Conservation (phyloP, 2,329 filamentous ascomycete genomes). For the Botrytis fabae region DNA sequence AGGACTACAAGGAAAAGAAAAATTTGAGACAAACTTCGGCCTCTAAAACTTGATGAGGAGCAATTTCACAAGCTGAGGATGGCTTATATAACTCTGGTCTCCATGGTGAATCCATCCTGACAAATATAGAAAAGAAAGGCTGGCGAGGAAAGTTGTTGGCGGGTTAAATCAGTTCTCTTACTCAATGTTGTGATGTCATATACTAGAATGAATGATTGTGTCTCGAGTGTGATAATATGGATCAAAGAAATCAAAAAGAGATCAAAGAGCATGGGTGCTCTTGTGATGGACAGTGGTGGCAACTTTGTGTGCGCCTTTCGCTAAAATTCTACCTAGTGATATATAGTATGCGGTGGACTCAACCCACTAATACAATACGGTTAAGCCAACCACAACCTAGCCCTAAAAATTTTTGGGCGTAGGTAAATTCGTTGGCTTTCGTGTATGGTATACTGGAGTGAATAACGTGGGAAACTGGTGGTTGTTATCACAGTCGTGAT, state of each 20-base stretch:
- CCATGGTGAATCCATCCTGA: slow-evolving; percentile 32
- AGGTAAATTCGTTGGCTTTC: neutral
- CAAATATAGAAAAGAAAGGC: neutral
- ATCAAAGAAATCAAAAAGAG: neutral
- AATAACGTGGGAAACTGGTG: neutral
- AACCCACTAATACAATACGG: neutral
- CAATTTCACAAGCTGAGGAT: slow-evolving; percentile 35
- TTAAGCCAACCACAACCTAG: slow-evolving; percentile 7
- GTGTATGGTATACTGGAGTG: neutral
- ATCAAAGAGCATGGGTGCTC: neutral
- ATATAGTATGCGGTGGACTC: neutral
- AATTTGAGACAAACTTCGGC: slow-evolving; percentile 30
- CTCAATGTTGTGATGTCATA: neutral
- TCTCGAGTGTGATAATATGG: neutral
- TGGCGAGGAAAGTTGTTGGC: neutral
- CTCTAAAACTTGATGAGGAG: slow-evolving; percentile 28
- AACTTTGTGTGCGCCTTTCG: neutral
- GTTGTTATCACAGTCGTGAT: neutral
- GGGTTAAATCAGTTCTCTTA: neutral
- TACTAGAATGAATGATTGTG: neutral
- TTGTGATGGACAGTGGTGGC: neutral
- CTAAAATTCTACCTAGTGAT: slow-evolving; percentile 5
- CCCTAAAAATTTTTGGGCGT: neutral
- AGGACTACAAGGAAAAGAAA: slow-evolving; percentile 18
- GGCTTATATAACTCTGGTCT: slow-evolving; percentile 29